Percentiles rank a stretch among this genome's conserved stretches.
phyloP scores from a whole-genome alignment of 768 basidiomycete species.

The Strobilomyces dryophilus region DNA sequence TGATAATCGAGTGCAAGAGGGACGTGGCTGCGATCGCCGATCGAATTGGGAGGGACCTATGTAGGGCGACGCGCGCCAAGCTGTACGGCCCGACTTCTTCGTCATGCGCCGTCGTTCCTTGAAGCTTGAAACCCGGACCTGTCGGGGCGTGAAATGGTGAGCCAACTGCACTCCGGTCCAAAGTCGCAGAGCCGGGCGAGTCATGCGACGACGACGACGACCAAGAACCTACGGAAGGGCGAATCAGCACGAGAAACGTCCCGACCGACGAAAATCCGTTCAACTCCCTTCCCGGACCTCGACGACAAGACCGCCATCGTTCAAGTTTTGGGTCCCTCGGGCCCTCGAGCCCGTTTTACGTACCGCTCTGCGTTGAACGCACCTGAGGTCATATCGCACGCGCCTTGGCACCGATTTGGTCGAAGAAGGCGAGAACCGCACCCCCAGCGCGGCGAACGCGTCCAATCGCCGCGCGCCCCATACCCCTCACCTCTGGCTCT shows the following conservation, averaged over 20 bases:
- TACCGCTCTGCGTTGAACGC: neutral
- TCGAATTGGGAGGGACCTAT: no score
- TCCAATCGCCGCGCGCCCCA: neutral
- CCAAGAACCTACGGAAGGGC: neutral
- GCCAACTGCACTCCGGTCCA: neutral
- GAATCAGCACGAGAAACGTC: constrained; percentile 9
- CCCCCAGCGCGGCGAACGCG: neutral
- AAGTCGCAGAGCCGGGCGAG: no score
- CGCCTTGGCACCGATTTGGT: neutral
- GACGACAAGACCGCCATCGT: no score
- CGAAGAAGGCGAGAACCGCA: neutral
- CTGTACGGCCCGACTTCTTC: no score
- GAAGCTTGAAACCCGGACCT: neutral
- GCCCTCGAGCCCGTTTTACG: constrained; percentile 4
- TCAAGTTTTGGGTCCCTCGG: neutral
- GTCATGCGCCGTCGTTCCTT: neutral
- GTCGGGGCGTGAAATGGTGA: neutral
- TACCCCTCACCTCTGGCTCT: neutral
- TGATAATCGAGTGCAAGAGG: no score
- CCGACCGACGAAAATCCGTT: constrained; percentile 7
- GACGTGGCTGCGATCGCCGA: no score
- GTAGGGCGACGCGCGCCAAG: neutral
- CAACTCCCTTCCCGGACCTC: neutral
- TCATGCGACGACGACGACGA: no score
- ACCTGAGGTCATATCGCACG: constrained; percentile 7